Base-by-base conservation (phyloP, 306 rosid genomes). In the Lathyrus tuberosus region DNA sequence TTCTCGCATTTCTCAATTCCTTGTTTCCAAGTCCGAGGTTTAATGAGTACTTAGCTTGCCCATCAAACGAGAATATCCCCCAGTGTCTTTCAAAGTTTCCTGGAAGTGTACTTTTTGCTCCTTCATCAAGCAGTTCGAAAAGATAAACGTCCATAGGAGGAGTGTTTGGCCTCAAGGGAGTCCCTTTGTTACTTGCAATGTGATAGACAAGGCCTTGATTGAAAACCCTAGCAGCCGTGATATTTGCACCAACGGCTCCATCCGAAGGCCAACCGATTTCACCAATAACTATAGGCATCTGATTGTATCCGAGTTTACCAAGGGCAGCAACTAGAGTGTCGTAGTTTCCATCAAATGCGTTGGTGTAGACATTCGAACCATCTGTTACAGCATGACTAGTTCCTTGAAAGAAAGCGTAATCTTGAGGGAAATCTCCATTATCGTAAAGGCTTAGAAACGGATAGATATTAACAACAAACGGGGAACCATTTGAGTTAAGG, bases 221-320 rank as follows among this genome's bases (percentile, higher is more conserved):
- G 82, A 94, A 94, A 43, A 76, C 87, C 80, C 66, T 91, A 4
- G 96, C 97, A 40, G 98, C 97, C 10, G 96, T 88, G 64, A 88
- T 70, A 71, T 94, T 90, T 49, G 97, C 97, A 13, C 84, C 85
- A 35, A 87, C 12, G 48, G 95, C 89, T 69, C 97, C 98, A 67
- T 94, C 98, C 0, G 98, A 84, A 5, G 98, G 98, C 98, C 98
- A 94, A 17, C 98, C 97, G 0, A 94, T 81, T 81, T 94, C 98
- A 22, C 98, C 98, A 38, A 94, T 80, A 10, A 81, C 87, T 43
- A 94, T 85, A 5, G 98, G 95, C 88, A 94, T 88, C 84, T 90
- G 97, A 54, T 92, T 95, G 65, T 82, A 94, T 65, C 98, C 98
- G 43, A 94, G 84, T 78, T 94, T 90, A 42, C 71, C 79, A 35